Evolutionary conservation across 768 basidiomycete species (phyloP).

Genomic region (Chalciporus sphaerocephalus): DNA sequence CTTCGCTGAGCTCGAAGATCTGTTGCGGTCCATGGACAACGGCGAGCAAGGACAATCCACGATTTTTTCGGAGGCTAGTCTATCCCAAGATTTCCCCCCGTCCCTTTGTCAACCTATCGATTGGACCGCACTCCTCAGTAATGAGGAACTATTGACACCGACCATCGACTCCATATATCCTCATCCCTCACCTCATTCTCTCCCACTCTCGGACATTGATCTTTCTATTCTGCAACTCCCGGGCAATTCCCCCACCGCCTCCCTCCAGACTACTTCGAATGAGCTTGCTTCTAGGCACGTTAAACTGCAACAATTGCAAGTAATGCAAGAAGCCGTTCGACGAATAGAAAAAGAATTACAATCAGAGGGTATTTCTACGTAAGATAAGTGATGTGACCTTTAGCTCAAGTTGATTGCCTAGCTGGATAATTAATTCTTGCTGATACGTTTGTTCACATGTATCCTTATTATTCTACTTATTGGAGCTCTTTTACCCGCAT

Average conservation of each 20-base stretch:
- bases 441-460: too few relatives aligned
- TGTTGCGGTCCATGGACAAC: slow-evolving; percentile 5
- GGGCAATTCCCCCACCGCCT: background rate
- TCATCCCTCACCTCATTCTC: background rate
- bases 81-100: background rate
- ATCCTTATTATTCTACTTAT: slow-evolving; percentile 22
- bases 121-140: slow-evolving; percentile 16
- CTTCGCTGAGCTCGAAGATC: background rate
- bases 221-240: slow-evolving; percentile 26
- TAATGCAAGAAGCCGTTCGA: slow-evolving; percentile 34
- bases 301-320: slow-evolving; percentile 20
- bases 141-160: background rate
- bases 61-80: background rate
- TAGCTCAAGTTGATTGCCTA: too few relatives aligned
- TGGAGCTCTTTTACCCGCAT: background rate
- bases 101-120: slow-evolving; percentile 6
- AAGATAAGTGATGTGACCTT: too few relatives aligned
- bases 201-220: slow-evolving; percentile 21
- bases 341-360: slow-evolving; percentile 33
- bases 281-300: slow-evolving; percentile 9
- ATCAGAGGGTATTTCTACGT: slow-evolving; percentile 16
- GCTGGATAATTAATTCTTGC: too few relatives aligned
- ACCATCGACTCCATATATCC: background rate
- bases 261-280: background rate
- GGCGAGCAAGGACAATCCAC: background rate